phyloP scores from a whole-genome alignment of 1,139 yeast genomes.

The Yamadazyma spencermartinsiae region DNA sequence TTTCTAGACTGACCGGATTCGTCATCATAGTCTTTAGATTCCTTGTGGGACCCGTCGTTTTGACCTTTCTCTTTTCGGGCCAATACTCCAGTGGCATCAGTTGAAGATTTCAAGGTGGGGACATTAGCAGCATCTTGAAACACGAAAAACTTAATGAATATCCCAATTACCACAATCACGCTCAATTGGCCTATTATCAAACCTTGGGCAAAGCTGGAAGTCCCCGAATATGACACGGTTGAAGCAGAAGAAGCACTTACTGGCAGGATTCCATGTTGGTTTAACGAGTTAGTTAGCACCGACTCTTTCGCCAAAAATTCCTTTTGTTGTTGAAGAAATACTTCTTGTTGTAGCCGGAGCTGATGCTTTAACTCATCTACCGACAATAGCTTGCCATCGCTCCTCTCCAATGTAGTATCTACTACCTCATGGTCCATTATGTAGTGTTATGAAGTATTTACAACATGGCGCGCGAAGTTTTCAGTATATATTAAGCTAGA shows the following conservation, averaged over 20 bases:
- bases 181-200: constrained; percentile 81
- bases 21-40: constrained; percentile 26
- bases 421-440: constrained; percentile 6
- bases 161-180: constrained; percentile 69
- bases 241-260: background rate
- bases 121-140: constrained; percentile 68
- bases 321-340: constrained; percentile 30
- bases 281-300: constrained; percentile 5
- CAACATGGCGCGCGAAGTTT: no score
- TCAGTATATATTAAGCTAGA: background rate
- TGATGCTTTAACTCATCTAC: constrained; percentile 31
- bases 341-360: constrained; percentile 34
- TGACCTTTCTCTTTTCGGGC: constrained; percentile 31
- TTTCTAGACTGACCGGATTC: constrained; percentile 16
- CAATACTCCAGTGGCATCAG: constrained; percentile 40
- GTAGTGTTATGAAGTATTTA: background rate
- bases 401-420: background rate
- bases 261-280: constrained; percentile 3
- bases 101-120: constrained; percentile 31
- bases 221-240: background rate
- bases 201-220: constrained; percentile 73
- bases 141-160: constrained; percentile 83
- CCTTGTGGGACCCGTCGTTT: constrained; percentile 18
- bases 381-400: constrained; percentile 1
- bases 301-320: constrained; percentile 24